Evolutionary conservation across 495 filamentous ascomycete species (phyloP), one percentile per base, ranked within the genome.

Genomic region (Hypoxylon subgilvum): DNA sequence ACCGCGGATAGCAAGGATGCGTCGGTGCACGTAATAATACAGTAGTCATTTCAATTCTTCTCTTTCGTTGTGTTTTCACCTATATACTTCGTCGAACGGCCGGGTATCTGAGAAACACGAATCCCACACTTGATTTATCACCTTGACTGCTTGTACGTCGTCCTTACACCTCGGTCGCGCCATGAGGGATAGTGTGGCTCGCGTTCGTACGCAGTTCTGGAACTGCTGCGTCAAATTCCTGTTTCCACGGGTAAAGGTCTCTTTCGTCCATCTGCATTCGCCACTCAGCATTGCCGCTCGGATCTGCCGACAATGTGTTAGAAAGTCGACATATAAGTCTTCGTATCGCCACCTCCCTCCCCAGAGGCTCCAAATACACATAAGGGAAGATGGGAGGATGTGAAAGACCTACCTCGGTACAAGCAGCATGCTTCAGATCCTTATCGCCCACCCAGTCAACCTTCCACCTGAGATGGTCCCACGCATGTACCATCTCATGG

Each of bases 401-500:
- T 7, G 17, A 12, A 12, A 7, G 5, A 17, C 78, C 61, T 79
- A 93, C 91, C 85, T 98, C 94, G n/a, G 90, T 87, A 69, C 95
- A 97, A 45, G 94, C 94, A 31, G 91, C 88, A 76, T 97, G 94
- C 70, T 87, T 84, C 73, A 98, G 68, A 25, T 74, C 65, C 69
- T 73, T 76, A 61, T 90, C 81, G 50, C 86, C 85, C 3, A 74
- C 73, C 82, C 86, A 90, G 60, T 98, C 85, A 28, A 96, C 85
- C 73, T 96, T 91, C 76, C 90, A 98, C 58, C 92, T 72, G 63
- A 97, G 69, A 72, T 96, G 89, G 69, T 98, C 94, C 77, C 90
- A 97, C 6, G 92, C 93, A 76, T 98, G 94, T 47, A 98, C 87
- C 88, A 98, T 92, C 77, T 98, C 94, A 74, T 98, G 94, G 34